These are phyloP conservation scores for Ceriops tagal DNA, from an alignment of 345 rosid species.

Conservation along the genomic window DNA sequence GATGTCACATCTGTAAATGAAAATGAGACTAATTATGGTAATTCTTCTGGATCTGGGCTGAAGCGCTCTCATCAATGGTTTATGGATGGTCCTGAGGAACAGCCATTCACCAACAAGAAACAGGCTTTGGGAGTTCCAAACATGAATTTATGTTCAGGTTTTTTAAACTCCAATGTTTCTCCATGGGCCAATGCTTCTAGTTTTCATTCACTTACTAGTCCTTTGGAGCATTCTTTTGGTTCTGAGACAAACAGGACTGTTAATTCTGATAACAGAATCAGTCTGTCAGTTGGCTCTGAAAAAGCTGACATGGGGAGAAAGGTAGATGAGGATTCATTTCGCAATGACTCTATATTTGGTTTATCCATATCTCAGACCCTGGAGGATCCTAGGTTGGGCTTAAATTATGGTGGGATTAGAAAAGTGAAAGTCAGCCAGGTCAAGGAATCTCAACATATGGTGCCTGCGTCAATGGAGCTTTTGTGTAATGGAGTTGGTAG, in stretches of 20 bases:
- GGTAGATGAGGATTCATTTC: constrained; percentile 30
- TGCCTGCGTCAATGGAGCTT: constrained; percentile 31
- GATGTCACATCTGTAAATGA: constrained; percentile 32
- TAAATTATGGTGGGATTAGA: constrained; percentile 46
- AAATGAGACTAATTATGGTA: constrained; percentile 35
- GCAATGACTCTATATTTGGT: constrained; percentile 35
- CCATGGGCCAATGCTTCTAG: constrained; percentile 42
- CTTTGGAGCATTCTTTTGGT: constrained; percentile 38
- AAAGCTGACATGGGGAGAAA: constrained; percentile 35
- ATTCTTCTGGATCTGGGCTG: constrained; percentile 35
- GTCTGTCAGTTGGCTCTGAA: constrained; percentile 28
- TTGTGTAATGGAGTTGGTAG: constrained; percentile 27
- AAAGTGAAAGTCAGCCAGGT: constrained; percentile 54
- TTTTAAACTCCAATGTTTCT: constrained; percentile 35
- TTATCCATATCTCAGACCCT: constrained; percentile 38
- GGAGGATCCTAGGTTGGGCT: constrained; percentile 39
- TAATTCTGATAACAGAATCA: constrained; percentile 34
- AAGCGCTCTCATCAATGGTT: constrained; percentile 53
- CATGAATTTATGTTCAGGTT: constrained; percentile 32
- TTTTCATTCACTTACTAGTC: constrained; percentile 39
- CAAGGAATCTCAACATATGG: constrained; percentile 38
- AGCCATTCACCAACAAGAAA: constrained; percentile 44
- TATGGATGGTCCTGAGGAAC: constrained; percentile 42
- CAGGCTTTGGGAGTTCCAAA: constrained; percentile 41
- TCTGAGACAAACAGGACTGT: constrained; percentile 27